Percentiles rank a stretch among this genome's conserved stretches.
These are phyloP conservation scores for Mycena haematopus DNA, from an alignment of 768 basidiomycete genomes.

Conservation along the genomic window DNA sequence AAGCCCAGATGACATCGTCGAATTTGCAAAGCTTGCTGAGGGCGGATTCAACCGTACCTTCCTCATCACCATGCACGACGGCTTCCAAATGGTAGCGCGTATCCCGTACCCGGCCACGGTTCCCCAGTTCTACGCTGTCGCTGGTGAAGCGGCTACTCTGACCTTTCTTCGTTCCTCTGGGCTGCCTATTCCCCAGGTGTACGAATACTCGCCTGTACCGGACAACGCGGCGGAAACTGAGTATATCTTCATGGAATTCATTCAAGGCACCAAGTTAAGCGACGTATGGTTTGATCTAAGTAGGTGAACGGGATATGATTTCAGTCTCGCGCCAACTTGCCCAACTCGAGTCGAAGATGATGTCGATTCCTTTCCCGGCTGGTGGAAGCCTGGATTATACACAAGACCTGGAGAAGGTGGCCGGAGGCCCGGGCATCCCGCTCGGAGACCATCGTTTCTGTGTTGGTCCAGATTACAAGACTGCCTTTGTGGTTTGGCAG, in stretches of 20 bases:
- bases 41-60: conserved; percentile 50
- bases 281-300: conserved; percentile 48
- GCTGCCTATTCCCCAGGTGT: conserved; percentile 49
- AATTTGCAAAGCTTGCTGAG: conserved; percentile 51
- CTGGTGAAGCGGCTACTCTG: conserved; percentile 57
- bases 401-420: conserved; percentile 50
- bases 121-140: conserved; percentile 46
- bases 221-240: conserved; percentile 49
- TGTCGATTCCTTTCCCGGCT: conserved; percentile 55
- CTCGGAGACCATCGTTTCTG: conserved; percentile 50
- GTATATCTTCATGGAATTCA: conserved; percentile 55
- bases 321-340: conserved; percentile 52
- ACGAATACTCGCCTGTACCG: conserved; percentile 48
- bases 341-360: conserved; percentile 54
- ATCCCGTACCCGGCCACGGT: conserved; percentile 46
- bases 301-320: conserved; percentile 43
- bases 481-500: conserved; percentile 56
- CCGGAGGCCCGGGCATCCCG: conserved; percentile 42
- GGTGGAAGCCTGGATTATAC: conserved; percentile 58
- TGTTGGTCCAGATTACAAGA: conserved; percentile 52
- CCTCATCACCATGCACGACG: conserved; percentile 44
- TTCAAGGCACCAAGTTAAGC: conserved; percentile 47
- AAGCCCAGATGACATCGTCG: conserved; percentile 44
- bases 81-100: conserved; percentile 47
- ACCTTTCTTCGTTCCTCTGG: conserved; percentile 44